Base-by-base conservation (phyloP, 2,329 filamentous ascomycete genomes). In the Pseudogymnoascus pannorum region DNA sequence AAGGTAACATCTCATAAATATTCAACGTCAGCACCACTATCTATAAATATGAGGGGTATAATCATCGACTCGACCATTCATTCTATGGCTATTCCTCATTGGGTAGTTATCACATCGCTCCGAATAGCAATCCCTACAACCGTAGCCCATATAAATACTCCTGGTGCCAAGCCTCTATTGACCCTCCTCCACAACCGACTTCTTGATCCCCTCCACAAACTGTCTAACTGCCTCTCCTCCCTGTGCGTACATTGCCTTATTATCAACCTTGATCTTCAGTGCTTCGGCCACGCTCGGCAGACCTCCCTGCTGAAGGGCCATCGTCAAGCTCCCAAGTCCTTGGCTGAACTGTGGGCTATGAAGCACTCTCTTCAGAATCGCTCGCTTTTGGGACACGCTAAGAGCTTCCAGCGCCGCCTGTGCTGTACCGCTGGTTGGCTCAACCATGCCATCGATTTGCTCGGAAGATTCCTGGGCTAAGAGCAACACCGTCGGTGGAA, bases 341-440 rank as follows among this genome's bases (percentile, higher is more conserved):
- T 97, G 94, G 64, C 86, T 84, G 70, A 99, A 92, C 71, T 99
- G 94, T 16, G 94, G 93, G 66, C 90, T 95, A 65, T 90, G 85
- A 12, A 97, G 77, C 6, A 97, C 92, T 71, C 87, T 88, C 72
- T 86, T 87, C 44, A 99, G 75, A 11, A 97, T 82, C 20, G 82
- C 79, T 70, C 88, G 91, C 79, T 97, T 97, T 72, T 94, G 87
- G 2, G 81, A 81, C 6, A 87, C 73, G 60, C 83, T 87, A 69
- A 97, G 81, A 5, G 88, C 87, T 63, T 87, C 82, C 65, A 91
- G 86, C 26, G 89, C 91, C 38, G 87, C 87, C 68, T 87, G 80
- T n/a, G 87, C 81, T 1, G 85, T 83, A 60, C 86, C 87, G 0
- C 85, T 77, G 44, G 84, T 84, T 1, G 89, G 86, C 65, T 95